A percentile compares a stretch with the other conserved stretches of the same genome.
Conservation (phyloP, 2,329 filamentous ascomycete genomes). For the Colletotrichum shisoi region DNA sequence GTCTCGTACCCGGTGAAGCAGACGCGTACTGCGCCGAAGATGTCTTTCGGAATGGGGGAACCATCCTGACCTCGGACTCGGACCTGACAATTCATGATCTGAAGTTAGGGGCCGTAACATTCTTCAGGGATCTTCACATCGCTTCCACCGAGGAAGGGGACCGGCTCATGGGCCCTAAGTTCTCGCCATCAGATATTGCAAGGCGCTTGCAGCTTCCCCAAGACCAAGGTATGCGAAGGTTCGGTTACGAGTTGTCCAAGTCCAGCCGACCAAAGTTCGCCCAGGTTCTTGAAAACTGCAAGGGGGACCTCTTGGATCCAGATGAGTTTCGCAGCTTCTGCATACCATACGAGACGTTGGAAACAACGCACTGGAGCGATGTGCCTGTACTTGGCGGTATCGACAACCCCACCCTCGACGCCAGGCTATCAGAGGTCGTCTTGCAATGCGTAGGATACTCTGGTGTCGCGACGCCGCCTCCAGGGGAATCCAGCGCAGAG, state of each 20-base stretch:
- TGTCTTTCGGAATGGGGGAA: slow-evolving; percentile 61
- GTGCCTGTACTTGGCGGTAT: slow-evolving; percentile 23
- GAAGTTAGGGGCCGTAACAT: slow-evolving; percentile 69
- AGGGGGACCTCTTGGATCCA: slow-evolving; percentile 35
- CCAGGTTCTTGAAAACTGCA: slow-evolving; percentile 38
- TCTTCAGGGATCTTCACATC: slow-evolving; percentile 70
- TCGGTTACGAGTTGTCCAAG: slow-evolving; percentile 51
- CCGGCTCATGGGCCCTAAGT: slow-evolving; percentile 41
- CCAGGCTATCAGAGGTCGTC: slow-evolving; percentile 52
- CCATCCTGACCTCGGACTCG: slow-evolving; percentile 82
- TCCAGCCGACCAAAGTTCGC: slow-evolving; percentile 42
- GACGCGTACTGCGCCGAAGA: slow-evolving; percentile 79
- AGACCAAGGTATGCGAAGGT: slow-evolving; percentile 44
- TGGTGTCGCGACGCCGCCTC: slow-evolving; percentile 49
- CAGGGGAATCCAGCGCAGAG: slow-evolving; percentile 34
- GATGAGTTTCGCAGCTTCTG: slow-evolving; percentile 46
- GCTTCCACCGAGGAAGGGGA: slow-evolving; percentile 38
- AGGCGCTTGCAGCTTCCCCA: slow-evolving; percentile 53
- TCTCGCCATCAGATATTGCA: slow-evolving; percentile 50
- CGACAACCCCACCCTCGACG: slow-evolving; percentile 45
- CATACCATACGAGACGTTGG: slow-evolving; percentile 45
- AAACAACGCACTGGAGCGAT: slow-evolving; percentile 30
- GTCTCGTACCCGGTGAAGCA: slow-evolving; percentile 82
- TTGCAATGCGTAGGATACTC: slow-evolving; percentile 46
- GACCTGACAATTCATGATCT: slow-evolving; percentile 82